Evolutionary conservation across 345 rosid species (phyloP).

Genomic region (Gossypium turneri): DNA sequence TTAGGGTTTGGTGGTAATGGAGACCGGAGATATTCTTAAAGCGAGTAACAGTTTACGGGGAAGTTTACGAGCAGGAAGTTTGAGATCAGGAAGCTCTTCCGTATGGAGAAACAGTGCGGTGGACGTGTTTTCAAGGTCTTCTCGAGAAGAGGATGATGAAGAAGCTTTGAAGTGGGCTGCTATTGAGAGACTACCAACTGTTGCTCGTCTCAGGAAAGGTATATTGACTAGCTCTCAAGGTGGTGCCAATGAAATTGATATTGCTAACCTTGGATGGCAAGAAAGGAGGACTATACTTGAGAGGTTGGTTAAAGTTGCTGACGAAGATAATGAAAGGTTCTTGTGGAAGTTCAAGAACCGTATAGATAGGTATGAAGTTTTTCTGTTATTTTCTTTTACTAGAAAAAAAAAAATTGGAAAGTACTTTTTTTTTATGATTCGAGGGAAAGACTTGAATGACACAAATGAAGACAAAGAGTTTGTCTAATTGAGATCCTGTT

Average conservation of each 20-base stretch:
- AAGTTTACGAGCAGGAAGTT: constrained; percentile 21
- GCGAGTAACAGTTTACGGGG: constrained; percentile 37
- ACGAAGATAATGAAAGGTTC: constrained; percentile 41
- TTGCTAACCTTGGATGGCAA: constrained; percentile 29
- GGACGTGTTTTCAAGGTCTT: constrained; percentile 54
- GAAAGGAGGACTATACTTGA: constrained; percentile 35
- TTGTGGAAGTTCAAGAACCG: constrained; percentile 32
- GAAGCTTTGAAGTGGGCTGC: constrained; percentile 57
- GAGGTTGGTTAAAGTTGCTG: constrained; percentile 31
- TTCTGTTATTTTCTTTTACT: not conserved
- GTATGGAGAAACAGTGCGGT: constrained; percentile 33
- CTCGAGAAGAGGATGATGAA: constrained; percentile 49
- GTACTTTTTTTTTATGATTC: not conserved
- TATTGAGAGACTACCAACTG: constrained; percentile 49
- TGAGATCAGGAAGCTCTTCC: constrained; percentile 20
- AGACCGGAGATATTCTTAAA: constrained; percentile 33
- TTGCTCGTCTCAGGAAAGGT: constrained; percentile 38
- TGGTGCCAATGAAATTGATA: constrained; percentile 32
- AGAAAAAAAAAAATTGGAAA: too few relatives aligned
- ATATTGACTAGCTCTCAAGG: constrained; percentile 10
- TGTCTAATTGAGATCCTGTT: not conserved
- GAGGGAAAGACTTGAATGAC: too few relatives aligned
- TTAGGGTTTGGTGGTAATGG: constrained; percentile 23
- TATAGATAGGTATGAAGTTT: constrained; percentile 22
- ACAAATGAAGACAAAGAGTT: too few relatives aligned